Evolutionary conservation across 1,284 basidiomycete species (phyloP).

Genomic region (Trametes polyzona): DNA sequence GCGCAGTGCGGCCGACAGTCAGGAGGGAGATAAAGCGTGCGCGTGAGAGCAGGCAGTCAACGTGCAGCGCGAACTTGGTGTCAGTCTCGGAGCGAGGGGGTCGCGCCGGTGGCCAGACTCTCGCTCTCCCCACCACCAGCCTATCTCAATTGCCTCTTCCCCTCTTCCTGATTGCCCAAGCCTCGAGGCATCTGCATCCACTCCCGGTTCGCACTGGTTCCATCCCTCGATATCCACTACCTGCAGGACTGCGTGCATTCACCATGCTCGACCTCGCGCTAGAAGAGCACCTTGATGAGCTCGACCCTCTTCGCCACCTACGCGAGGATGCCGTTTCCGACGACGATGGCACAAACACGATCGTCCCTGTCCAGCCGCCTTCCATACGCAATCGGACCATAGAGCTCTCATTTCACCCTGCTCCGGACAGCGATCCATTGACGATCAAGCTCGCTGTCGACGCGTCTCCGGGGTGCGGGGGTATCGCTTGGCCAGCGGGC

Average conservation of each 20-base stretch:
- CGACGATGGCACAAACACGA: constrained; percentile 35
- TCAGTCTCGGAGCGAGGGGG: not conserved
- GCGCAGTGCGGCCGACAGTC: not conserved
- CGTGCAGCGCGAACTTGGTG: no score
- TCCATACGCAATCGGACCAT: constrained; percentile 55
- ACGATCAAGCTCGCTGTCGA: constrained; percentile 65
- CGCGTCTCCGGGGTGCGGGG: constrained; percentile 87
- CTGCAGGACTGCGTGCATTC: not conserved
- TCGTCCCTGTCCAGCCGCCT: constrained; percentile 62
- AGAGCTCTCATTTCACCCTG: constrained; percentile 48
- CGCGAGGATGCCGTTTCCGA: constrained; percentile 44
- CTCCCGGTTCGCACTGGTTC: not conserved
- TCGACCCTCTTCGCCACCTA: constrained; percentile 69
- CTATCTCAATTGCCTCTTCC: constrained; percentile 7
- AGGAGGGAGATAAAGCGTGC: constrained; percentile 13
- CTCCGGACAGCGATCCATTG: constrained; percentile 31
- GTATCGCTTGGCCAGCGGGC: constrained; percentile 91
- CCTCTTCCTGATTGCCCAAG: constrained; percentile 2
- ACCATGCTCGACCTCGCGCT: constrained; percentile 38
- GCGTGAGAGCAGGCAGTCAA: constrained; percentile 19
- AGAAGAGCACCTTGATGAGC: constrained; percentile 58
- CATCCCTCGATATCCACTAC: not conserved
- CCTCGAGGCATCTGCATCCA: constrained; percentile 12
- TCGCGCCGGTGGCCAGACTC: not conserved
- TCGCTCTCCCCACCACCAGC: constrained; percentile 1